These are phyloP conservation scores for Dactylellina sp. DNA, from an alignment of 2,329 filamentous ascomycete species.

Conservation along the genomic window DNA sequence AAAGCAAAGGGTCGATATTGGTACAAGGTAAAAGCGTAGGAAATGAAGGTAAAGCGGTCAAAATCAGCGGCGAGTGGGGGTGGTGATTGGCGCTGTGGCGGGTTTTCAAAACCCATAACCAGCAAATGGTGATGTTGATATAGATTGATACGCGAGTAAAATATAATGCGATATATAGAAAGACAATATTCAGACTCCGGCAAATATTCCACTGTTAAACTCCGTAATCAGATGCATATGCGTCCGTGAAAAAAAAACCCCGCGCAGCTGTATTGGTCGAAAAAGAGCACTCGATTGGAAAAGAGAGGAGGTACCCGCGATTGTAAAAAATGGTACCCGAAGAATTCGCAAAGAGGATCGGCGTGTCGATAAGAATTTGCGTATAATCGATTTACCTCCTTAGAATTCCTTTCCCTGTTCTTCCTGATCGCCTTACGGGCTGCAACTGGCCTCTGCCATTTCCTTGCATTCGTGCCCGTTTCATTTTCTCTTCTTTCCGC, in stretches of 20 bases:
- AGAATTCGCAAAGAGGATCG: background rate
- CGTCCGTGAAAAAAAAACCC: slow-evolving; percentile 23
- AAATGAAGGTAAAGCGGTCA: slow-evolving; percentile 11
- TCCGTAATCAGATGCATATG: slow-evolving; percentile 42
- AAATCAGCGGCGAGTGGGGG: background rate
- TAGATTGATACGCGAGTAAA: slow-evolving; percentile 15
- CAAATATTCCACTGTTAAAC: slow-evolving; percentile 49
- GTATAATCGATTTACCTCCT: slow-evolving; percentile 32
- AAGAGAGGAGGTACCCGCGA: background rate
- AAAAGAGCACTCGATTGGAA: slow-evolving; percentile 17
- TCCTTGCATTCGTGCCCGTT: slow-evolving; percentile 51
- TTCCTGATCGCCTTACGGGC: slow-evolving; percentile 40
- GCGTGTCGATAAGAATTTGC: slow-evolving; percentile 12
- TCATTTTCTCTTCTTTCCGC: slow-evolving; percentile 52
- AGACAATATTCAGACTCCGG: slow-evolving; percentile 30
- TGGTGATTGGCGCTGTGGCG: slow-evolving; percentile 2
- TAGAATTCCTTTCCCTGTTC: slow-evolving; percentile 35
- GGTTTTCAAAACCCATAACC: slow-evolving; percentile 50
- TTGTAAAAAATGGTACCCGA: background rate
- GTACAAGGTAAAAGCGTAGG: slow-evolving; percentile 39
- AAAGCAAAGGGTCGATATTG: slow-evolving; percentile 32
- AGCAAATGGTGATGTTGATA: slow-evolving; percentile 4
- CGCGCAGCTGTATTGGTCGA: slow-evolving; percentile 10
- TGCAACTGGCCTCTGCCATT: slow-evolving; percentile 52
- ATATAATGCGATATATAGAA: slow-evolving; percentile 31